Base-by-base conservation (phyloP, 768 basidiomycete species). In the Tricholoma sp. region DNA sequence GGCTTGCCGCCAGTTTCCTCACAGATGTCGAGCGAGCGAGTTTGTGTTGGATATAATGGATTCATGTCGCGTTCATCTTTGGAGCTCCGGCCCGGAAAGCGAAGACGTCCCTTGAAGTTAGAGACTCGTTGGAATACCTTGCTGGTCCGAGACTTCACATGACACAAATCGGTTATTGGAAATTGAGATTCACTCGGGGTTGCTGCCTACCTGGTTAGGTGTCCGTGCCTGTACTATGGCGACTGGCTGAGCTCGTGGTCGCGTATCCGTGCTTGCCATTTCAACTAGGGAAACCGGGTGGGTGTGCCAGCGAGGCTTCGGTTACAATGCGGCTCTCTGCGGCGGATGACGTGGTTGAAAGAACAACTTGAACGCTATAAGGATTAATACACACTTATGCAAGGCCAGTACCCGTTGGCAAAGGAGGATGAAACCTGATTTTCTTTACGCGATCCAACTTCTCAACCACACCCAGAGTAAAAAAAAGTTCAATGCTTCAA, bases 41-140 rank as follows among this genome's bases (percentile, higher is more conserved):
- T 60, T 49, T 68, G 68, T 27, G 69, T 67, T 57, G 54, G 65
- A 62, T 59, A 69, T n/a, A n/a, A n/a, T 19, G 63, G 66, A 41
- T 65, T 50, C 49, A 66, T 60, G 18, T 60, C 57, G 32, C 55
- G 52, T 18, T 64, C 60, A 61, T 71, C 67, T 58, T 62, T 69
- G 16, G 66, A 47, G 57, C 65, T 72, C 47, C 64, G 69, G 5
- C 50, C 61, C 45, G 66, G 62, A 39, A 69, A 61, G 32, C 78
- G 72, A 46, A 74, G 65, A 50, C 71, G 70, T 32, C 69, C 68
- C 56, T 70, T 74, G 60, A 75, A 64, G 22, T 69, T 67, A 49
- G 73, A 69, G 64, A 73, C 64, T 62, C 76, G 72, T 62, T 80
- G 69, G 63, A 71, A 54, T 67, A 81, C 61, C 66, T 71, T 67